Evolutionary conservation across 2,329 filamentous ascomycete species (phyloP), one percentile per base, ranked within the genome.

Genomic region (Colletotrichum sp.): DNA sequence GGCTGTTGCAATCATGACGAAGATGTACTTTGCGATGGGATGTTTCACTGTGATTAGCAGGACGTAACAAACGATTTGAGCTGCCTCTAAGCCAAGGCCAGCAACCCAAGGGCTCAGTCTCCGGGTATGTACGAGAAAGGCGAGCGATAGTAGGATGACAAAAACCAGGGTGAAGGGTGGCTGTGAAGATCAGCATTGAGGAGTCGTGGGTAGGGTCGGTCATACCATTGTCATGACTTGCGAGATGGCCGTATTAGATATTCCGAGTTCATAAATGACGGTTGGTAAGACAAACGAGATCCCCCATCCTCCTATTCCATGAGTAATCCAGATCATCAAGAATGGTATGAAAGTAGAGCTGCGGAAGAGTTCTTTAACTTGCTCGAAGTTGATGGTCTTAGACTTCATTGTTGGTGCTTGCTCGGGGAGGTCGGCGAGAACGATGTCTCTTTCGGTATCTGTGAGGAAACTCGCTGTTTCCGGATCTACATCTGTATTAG

Each of bases 1-100:
- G 1, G 84, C 83, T 4, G 84, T 84, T 5, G 85, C 85, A 28
- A 86, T 79, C 72, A 83, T 85, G n/a, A 86, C 82, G 62, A 86
- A 83, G 15, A 86, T 78, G 72, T 86, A 72, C 66, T 84, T 85
- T 0, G 82, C 85, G 2, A 84, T 52, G 75, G 79, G 72, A 16
- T 83, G 79, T 30, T 82, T 80, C 52, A 86, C 81, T 2, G 82
- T 84, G 69, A 86, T 83, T 36, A 86, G 81, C 6, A 85, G 77
- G 63, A 86, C 82, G 68, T 86, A 86, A 77, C 84, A 86, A 32
- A 84, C 76, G 10, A 84, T 84, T 67, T 84, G 81, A 2, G 81
- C 78, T 12, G 81, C 75, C 71, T 86, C 84, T 6, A 84, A 80
- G 1, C 80, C 76, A 6, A 80, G 68, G 0, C 80, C 80, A 3